phyloP scores from a whole-genome alignment of 1,284 basidiomycete genomes.

The Ganoderma meredithae region DNA sequence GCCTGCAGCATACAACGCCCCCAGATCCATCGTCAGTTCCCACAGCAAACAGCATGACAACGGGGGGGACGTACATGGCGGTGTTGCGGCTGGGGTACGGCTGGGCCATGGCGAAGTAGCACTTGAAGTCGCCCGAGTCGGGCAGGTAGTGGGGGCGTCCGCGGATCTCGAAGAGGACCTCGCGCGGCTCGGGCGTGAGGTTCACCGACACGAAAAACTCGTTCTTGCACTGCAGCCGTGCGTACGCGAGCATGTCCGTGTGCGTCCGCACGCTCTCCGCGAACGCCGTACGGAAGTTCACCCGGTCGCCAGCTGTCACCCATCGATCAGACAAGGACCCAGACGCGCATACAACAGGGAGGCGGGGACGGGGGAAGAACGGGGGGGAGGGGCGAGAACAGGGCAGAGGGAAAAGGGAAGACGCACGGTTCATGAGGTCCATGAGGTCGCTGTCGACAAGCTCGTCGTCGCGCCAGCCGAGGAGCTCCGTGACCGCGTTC shows the following conservation, averaged over 20 bases:
- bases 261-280: conserved; percentile 57
- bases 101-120: conserved; percentile 77
- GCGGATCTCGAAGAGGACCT: conserved; percentile 77
- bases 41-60: background rate
- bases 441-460: conserved; percentile 71
- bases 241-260: conserved; percentile 63
- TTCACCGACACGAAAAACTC: conserved; percentile 38
- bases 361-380: background rate
- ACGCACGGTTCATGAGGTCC: conserved; percentile 71
- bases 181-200: conserved; percentile 45
- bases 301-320: conserved; percentile 66
- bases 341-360: background rate
- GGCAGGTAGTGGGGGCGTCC: conserved; percentile 63
- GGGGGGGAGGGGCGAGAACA: too few relatives aligned
- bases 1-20: conserved; percentile 48
- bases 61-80: conserved; percentile 59
- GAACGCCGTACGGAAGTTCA: conserved; percentile 63
- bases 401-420: too few relatives aligned
- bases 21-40: background rate
- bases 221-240: conserved; percentile 63
- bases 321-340: conserved; percentile 3
- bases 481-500: conserved; percentile 70
- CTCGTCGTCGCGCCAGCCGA: conserved; percentile 80
- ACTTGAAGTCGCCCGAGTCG: conserved; percentile 49
- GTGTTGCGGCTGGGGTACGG: conserved; percentile 79